phyloP scores from a whole-genome alignment of 2,329 filamentous ascomycete genomes.

The Ceratocystiopsis minuta region DNA sequence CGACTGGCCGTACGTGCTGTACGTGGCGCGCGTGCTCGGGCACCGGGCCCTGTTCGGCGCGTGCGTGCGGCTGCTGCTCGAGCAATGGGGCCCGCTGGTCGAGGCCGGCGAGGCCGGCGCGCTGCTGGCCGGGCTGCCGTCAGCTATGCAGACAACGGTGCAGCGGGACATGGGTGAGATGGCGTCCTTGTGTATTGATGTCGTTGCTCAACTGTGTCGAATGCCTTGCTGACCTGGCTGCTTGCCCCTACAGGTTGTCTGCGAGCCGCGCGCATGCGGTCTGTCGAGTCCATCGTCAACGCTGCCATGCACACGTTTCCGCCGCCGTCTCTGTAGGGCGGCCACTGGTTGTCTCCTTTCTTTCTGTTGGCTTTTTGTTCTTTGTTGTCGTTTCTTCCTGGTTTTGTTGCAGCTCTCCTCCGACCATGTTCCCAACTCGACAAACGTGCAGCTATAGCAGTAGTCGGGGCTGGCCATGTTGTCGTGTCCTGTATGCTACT shows the following conservation, averaged over 20 bases:
- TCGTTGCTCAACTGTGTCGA: too few species aligned
- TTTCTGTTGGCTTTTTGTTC: background rate
- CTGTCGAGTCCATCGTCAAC: conserved; percentile 1
- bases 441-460: too few species aligned
- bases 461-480: too few species aligned
- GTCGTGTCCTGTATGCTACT: too few species aligned
- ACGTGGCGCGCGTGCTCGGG: conserved; percentile 4
- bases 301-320: background rate
- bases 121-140: conserved; percentile 1
- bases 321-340: too few species aligned
- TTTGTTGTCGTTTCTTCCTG: too few species aligned
- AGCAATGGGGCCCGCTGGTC: conserved; percentile 6
- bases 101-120: background rate
- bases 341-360: too few species aligned
- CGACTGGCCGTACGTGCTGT: conserved; percentile 6
- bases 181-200: background rate
- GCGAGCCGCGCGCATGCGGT: conserved; percentile 1
- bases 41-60: conserved; percentile 1
- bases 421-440: too few species aligned
- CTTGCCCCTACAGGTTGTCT: background rate
- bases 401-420: too few species aligned
- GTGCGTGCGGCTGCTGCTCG: conserved; percentile 5
- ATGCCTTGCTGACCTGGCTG: background rate
- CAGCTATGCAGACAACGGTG: conserved; percentile 2
- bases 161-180: conserved; percentile 4